phyloP scores from a whole-genome alignment of 768 basidiomycete species.

The Jaapia argillacea region DNA sequence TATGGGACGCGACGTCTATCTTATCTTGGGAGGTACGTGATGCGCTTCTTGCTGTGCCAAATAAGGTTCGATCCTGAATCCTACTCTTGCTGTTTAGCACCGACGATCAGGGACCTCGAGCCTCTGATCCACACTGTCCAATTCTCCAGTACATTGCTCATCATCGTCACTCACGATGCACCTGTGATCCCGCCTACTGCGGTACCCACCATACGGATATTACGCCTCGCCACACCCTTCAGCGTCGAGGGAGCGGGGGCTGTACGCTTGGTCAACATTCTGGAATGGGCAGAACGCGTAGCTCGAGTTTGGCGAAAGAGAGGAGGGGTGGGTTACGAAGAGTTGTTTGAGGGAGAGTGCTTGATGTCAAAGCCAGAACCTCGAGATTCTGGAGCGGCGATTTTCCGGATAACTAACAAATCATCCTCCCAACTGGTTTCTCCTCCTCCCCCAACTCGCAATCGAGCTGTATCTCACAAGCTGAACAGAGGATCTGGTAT shows the following conservation, averaged over 20 bases:
- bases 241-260: constrained; percentile 22
- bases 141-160: constrained; percentile 25
- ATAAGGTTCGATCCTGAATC: too few relatives aligned
- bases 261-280: constrained; percentile 22
- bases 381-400: constrained; percentile 10
- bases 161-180: constrained; percentile 25
- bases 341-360: constrained; percentile 10
- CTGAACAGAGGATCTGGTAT: constrained; percentile 5
- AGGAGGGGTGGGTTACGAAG: constrained; percentile 18
- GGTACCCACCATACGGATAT: constrained; percentile 22
- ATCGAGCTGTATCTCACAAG: too few relatives aligned
- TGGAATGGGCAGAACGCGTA: constrained; percentile 31
- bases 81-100: too few relatives aligned
- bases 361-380: constrained; percentile 15
- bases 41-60: neutral
- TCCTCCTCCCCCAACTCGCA: too few relatives aligned
- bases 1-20: constrained; percentile 24
- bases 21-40: constrained; percentile 27
- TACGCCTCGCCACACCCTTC: constrained; percentile 23
- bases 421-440: neutral
- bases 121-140: constrained; percentile 23
- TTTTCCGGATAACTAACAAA: neutral
- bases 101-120: constrained; percentile 19
- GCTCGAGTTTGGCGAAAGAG: constrained; percentile 25
- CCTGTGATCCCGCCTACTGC: constrained; percentile 17